Evolutionary conservation across 2,329 filamentous ascomycete species (phyloP), one percentile per base, ranked within the genome.

Genomic region (Colletotrichum plurivorum): DNA sequence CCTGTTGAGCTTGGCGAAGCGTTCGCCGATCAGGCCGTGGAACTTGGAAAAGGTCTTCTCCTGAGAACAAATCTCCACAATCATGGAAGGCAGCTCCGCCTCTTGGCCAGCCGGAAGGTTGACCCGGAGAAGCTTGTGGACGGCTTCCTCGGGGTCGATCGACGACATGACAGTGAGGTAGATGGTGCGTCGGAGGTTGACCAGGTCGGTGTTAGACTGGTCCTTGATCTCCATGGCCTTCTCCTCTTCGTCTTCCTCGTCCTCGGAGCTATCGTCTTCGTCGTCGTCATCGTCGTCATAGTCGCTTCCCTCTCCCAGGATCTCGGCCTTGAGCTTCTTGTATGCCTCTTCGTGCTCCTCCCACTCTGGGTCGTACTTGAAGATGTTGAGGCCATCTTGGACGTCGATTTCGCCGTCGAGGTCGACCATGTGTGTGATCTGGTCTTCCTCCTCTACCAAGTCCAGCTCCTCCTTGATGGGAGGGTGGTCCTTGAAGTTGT

Each of bases 161-260:
- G 93, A 96, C 46, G 94, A 97, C 93, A 97, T 97, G 79, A 99
- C 97, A 12, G 95, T 99, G 71, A 99, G 87, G 80, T 99, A 99
- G 74, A 98, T 99, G 7, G 94, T 97, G 76, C 94, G 90, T 69
- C 96, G 92, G 58, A 99, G 85, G 77, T 97, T 97, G 78, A 98
- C 94, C 15, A 99, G 87, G 79, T 99, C 95, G 0, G 95, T 95
- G 76, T 99, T 99, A 72, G 93, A 97, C 83, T 97, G 94, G 76
- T 99, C 96, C 82, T 98, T 97, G 84, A 99, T 97, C 79, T 99
- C 96, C 80, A 98, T 87, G 20, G 92, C 92, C 77, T 92, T 92
- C 71, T 94, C 90, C 78, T 96, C 91, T 71, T 92, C 87, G 49
- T 93, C 91, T 67, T 95, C 92, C 63, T 93, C 92, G 61, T 92